Base-by-base conservation (phyloP, 2,329 filamentous ascomycete species). In the Nigrospora sphaerica region DNA sequence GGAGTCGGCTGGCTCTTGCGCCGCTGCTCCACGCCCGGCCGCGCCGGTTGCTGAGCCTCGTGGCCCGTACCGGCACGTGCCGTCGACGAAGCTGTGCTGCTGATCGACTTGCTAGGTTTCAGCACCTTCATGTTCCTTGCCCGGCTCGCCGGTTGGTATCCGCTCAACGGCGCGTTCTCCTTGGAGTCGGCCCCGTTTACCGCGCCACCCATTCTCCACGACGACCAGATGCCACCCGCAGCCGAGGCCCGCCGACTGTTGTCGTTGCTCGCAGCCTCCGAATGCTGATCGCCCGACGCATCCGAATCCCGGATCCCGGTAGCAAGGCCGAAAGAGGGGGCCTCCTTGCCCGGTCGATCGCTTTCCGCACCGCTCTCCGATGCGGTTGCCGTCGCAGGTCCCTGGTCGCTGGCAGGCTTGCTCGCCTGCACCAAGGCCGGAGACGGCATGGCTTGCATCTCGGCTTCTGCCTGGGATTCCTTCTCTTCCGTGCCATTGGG, bases 91-190 rank as follows among this genome's bases (percentile, higher is more conserved):
- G 69, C 6, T 4, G 18, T 40, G 36, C 36, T 32, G 14, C n/a
- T 68, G 18, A 68, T 67, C 6, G 83, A 74, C 62, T 89, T 93
- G 46, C 76, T 77, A 1, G 92, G 83, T 59, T 90, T 89, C 44
- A 97, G 73, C 2, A 96, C 85, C 70, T 95, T 97, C 86, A 97
- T 97, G 43, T 82, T 83, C 42, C 86, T 80, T 14, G 75, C 67
- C 41, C 81, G 73, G 60, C 81, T 67, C 53, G 83, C 73, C 55
- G 83, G 84, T 60, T 88, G 85, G 60, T 89, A 88, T 23, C 83
- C 82, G 55, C 81, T 83, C 53, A 79, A 64, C 45, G 74, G 74
- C 2, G 68, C 66, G 52, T 67, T 72, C 50, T 80, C 78, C 47
- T 72, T 76, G n/a, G 64, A 62, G 37, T 85, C 83, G 42, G 69